These are phyloP conservation scores for Pinus taeda DNA, from an alignment of 75 land plant genomes.

Conservation along the genomic window DNA sequence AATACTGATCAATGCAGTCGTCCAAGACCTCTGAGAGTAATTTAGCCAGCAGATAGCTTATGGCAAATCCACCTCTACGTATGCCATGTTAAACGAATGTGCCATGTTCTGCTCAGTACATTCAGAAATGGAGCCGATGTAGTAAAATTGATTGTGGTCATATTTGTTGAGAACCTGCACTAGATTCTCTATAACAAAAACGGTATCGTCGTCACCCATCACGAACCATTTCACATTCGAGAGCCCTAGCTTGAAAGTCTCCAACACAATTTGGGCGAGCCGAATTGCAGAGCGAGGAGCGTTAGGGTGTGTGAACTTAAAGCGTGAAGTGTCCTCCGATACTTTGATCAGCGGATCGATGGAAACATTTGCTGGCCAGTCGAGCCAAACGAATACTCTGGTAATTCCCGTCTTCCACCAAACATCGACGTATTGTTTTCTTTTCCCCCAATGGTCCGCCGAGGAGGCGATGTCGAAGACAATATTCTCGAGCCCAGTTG, in stretches of 20 bases:
- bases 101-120: too few relatives aligned
- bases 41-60: too few relatives aligned
- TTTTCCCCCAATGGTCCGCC: constrained; percentile 34
- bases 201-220: too few relatives aligned
- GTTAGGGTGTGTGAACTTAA: constrained; percentile 46
- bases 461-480: constrained; percentile 72
- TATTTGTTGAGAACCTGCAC: too few relatives aligned
- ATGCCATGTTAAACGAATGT: too few relatives aligned
- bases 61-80: too few relatives aligned
- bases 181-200: too few relatives aligned
- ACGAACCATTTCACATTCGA: constrained; percentile 68
- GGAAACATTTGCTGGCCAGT: neutral
- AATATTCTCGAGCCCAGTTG: constrained; percentile 41
- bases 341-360: constrained; percentile 40
- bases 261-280: constrained; percentile 65
- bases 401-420: constrained; percentile 67
- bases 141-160: too few relatives aligned
- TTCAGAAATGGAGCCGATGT: too few relatives aligned
- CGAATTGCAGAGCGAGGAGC: constrained; percentile 66
- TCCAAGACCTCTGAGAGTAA: too few relatives aligned
- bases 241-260: constrained; percentile 45
- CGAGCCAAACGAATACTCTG: constrained; percentile 32
- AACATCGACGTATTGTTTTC: constrained; percentile 47
- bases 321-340: constrained; percentile 49
- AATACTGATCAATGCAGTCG: too few relatives aligned